Evolutionary conservation across 225 moss, liverwort and hornwort genomes (phyloP).

Genomic region (Sphagnum tenellum): DNA sequence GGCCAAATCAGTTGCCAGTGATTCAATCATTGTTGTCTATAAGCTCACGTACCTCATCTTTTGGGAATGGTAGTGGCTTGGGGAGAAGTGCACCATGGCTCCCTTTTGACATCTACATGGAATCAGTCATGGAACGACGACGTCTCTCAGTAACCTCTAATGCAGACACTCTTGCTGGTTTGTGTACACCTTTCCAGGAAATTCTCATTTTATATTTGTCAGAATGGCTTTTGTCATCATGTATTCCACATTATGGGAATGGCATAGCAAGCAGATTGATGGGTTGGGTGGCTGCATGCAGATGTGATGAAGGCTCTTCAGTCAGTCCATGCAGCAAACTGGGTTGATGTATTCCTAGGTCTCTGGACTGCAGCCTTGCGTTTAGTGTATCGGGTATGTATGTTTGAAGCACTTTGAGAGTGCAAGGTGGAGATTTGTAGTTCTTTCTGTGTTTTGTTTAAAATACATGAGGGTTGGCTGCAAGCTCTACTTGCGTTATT

Average conservation of each 20-base stretch:
- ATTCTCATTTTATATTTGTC: too few relatives aligned
- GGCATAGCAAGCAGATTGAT: too few relatives aligned
- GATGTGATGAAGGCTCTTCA: conserved; percentile 83
- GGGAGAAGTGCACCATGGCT: conserved; percentile 47
- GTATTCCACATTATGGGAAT: too few relatives aligned
- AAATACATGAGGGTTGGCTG: too few relatives aligned
- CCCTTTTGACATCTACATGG: conserved; percentile 51
- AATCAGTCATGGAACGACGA: conserved; percentile 54
- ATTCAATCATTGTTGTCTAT: conserved; percentile 64
- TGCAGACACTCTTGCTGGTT: conserved; percentile 41
- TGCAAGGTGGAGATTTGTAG: too few relatives aligned
- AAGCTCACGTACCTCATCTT: conserved; percentile 44
- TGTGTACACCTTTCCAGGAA: conserved; percentile 2
- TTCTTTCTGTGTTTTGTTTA: too few relatives aligned
- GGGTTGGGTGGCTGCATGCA: conserved; percentile 13
- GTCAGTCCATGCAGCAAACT: conserved; percentile 65
- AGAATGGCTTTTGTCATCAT: too few relatives aligned
- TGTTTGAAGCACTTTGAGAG: not conserved
- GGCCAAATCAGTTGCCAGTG: conserved; percentile 69
- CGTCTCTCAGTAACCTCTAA: conserved; percentile 44
- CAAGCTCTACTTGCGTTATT: too few relatives aligned
- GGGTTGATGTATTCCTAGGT: conserved; percentile 88
- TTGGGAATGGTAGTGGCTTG: conserved; percentile 43
- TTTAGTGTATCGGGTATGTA: conserved; percentile 66
- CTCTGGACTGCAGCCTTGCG: conserved; percentile 89